Conservation (phyloP, 2,329 filamentous ascomycete species). For the Arthroderma sp. region DNA sequence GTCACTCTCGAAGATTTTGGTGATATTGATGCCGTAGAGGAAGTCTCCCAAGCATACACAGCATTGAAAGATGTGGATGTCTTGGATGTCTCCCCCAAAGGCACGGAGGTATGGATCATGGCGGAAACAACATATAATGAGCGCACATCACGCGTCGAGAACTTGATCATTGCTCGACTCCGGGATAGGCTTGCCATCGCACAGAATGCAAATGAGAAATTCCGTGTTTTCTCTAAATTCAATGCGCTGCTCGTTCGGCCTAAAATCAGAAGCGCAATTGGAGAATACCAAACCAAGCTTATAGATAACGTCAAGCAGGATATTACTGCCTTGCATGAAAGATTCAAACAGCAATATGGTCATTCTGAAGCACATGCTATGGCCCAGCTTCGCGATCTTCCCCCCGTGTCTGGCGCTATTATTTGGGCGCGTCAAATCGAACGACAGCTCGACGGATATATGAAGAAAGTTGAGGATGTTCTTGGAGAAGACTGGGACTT, state of each 20-base stretch:
- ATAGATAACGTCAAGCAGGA: constrained; percentile 97
- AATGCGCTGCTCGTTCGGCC: constrained; percentile 95
- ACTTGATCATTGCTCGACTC: constrained; percentile 91
- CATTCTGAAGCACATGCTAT: constrained; percentile 96
- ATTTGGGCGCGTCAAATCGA: constrained; percentile 98
- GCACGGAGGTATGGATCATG: constrained; percentile 81
- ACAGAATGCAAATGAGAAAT: constrained; percentile 98
- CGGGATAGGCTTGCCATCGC: constrained; percentile 87
- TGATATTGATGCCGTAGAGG: constrained; percentile 91
- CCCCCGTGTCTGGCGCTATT: constrained; percentile 90
- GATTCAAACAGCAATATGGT: constrained; percentile 97
- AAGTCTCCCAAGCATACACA: constrained; percentile 88
- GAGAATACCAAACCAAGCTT: constrained; percentile 93
- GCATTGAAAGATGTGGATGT: constrained; percentile 90
- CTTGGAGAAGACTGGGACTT: constrained; percentile 88
- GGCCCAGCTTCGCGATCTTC: constrained; percentile 90
- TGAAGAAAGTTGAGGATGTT: constrained; percentile 98
- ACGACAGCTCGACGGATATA: constrained; percentile 85
- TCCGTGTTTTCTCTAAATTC: constrained; percentile 98
- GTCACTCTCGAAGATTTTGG: constrained; percentile 86
- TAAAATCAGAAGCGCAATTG: constrained; percentile 97
- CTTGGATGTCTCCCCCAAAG: constrained; percentile 78
- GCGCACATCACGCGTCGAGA: constrained; percentile 90
- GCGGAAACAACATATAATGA: constrained; percentile 96
- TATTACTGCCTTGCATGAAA: constrained; percentile 82